Percentiles rank a stretch among this genome's conserved stretches.
phyloP scores from a whole-genome alignment of 192 early-diverging fungal genomes.

The Backusella circina region DNA sequence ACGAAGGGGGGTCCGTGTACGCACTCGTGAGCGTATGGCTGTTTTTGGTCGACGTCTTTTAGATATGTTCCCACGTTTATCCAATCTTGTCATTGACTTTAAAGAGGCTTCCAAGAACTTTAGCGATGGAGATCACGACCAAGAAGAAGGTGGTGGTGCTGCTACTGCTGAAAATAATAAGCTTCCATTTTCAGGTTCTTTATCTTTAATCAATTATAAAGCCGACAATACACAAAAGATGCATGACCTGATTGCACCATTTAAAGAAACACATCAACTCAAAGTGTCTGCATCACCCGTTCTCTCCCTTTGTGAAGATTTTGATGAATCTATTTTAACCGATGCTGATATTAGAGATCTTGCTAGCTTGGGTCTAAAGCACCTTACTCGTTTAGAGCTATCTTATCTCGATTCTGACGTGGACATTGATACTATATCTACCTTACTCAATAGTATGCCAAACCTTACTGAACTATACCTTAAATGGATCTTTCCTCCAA shows the following conservation, averaged over 20 bases:
- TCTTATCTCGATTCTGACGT: not conserved
- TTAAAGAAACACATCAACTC: not conserved
- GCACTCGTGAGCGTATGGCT: not conserved
- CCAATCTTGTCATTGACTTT: not conserved
- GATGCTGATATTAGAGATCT: not conserved
- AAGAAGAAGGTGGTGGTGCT: not conserved
- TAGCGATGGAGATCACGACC: not conserved
- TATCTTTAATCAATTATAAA: slow-evolving; percentile 1
- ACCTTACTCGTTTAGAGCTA: not conserved
- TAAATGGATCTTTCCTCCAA: slow-evolving; percentile 9
- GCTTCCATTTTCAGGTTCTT: not conserved
- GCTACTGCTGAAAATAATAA: not conserved
- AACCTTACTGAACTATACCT: not conserved
- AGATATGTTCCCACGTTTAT: not conserved
- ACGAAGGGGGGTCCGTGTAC: not conserved
- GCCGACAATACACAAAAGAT: not conserved
- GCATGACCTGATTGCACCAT: not conserved
- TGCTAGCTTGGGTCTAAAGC: not conserved
- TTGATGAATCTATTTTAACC: slow-evolving; percentile 10
- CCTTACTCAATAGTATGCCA: not conserved
- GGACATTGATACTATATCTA: not conserved
- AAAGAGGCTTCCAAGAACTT: not conserved
- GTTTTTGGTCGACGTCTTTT: slow-evolving; percentile 2
- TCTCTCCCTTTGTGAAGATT: slow-evolving; percentile 6
- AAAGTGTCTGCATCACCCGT: not conserved